Percentiles rank a stretch among this genome's conserved stretches.
Conservation (phyloP, 345 rosid species). For the Citrus glauca region DNA sequence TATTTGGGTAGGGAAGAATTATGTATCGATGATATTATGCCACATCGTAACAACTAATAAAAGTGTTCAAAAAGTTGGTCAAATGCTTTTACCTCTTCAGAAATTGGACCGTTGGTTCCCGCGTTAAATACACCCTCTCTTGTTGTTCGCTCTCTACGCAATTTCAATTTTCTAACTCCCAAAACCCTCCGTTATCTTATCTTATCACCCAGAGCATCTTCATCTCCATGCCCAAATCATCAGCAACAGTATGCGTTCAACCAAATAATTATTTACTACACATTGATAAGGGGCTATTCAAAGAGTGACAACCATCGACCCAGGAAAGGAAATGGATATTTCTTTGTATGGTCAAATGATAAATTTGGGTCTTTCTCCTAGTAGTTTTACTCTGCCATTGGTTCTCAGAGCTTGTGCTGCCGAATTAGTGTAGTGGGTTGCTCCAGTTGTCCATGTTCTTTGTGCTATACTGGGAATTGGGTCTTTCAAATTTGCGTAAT, state of each 20-base stretch:
- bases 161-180: not conserved
- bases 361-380: constrained; percentile 24
- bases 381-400: constrained; percentile 37
- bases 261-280: constrained; percentile 19
- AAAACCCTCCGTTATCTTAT: constrained; percentile 8
- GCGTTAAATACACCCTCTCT: not conserved
- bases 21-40: no score
- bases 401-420: constrained; percentile 33
- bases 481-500: constrained; percentile 17
- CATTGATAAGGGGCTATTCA: constrained; percentile 28
- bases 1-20: no score
- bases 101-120: constrained; percentile 18
- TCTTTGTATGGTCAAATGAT: constrained; percentile 5
- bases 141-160: not conserved
- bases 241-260: constrained; percentile 14
- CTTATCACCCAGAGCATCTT: constrained; percentile 14
- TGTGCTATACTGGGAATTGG: constrained; percentile 25
- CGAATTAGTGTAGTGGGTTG: constrained; percentile 15
- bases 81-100: constrained; percentile 1
- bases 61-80: not conserved
- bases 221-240: constrained; percentile 27
- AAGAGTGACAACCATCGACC: not conserved
- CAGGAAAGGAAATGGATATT: no score
- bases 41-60: no score
- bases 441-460: constrained; percentile 26